Evolutionary conservation across 257 asterid species (phyloP), one percentile per base, ranked within the genome.

Genomic region (Solanum bulbocastanum): DNA sequence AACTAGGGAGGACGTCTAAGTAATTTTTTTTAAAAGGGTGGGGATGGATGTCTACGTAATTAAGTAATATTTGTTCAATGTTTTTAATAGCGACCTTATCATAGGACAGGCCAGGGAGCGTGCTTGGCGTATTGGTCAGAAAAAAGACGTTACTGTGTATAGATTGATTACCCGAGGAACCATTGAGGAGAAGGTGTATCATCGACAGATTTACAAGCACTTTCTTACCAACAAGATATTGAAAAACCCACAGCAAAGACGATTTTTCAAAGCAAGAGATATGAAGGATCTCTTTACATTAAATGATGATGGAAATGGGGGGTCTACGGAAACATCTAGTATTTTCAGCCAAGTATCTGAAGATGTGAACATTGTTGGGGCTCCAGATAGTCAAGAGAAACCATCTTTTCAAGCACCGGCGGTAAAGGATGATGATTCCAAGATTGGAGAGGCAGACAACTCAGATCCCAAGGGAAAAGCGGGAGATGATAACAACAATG

Each of bases 51-150:
- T 46, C 85, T 10, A 81, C 18, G 39, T 81, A 46, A 46, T 79
- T 27, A 46, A 14, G 56, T 46, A 27, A 10, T 82, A 82, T 82
- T 82, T 82, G 71, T 5, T 18, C 86, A 49, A 82, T 33, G 86
- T 49, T 52, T 82, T 11, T 82, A 82, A 82, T 82, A 18, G 44
- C 22, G 71, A 52, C 87, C 56, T 84, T 88, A 44, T 12, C 89
- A 85, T 87, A 87, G 83, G 87, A 89, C 93, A 97, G 99, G 99
- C 99, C 58, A 92, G 99, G 89, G 99, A 97, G 91, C 99, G 99
- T 84, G 99, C 99, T 32, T 97, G 99, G 99, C 99, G 99, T 87
- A 97, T 97, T 94, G 99, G 99, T 88, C 99, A 97, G 91, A 94
- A 88, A 33, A 96, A 92, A 91, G 99, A 97, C 86, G 99, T 97